Evolutionary conservation across 2,329 filamentous ascomycete genomes (phyloP).

Genomic region (Penicillium sumatraense): DNA sequence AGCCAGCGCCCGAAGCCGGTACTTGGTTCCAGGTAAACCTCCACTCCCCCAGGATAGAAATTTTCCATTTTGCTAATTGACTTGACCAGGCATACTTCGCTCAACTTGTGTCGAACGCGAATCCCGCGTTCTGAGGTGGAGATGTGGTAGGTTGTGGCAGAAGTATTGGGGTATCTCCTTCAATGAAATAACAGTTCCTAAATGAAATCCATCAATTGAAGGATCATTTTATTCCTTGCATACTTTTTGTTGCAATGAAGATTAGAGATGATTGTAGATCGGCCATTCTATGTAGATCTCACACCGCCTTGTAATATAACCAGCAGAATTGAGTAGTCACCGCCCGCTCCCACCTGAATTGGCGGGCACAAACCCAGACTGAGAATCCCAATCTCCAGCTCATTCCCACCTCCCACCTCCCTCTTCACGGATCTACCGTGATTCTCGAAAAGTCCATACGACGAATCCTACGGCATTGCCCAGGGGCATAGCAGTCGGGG

Average conservation of each 20-base stretch:
- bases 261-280: background rate
- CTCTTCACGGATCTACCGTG: background rate
- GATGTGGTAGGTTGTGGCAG: background rate
- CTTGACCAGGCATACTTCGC: slow-evolving; percentile 1
- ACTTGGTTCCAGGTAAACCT: slow-evolving; percentile 64
- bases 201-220: too few species aligned
- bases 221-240: too few species aligned
- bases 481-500: slow-evolving; percentile 14
- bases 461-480: slow-evolving; percentile 2
- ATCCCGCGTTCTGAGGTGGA: background rate
- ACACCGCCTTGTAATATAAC: background rate
- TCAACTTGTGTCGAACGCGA: background rate
- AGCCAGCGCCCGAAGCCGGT: slow-evolving; percentile 72
- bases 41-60: slow-evolving; percentile 17
- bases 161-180: background rate
- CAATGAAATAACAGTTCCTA: too few species aligned
- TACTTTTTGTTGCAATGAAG: too few species aligned
- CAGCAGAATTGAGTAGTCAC: background rate
- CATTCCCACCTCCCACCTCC: background rate
- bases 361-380: slow-evolving; percentile 1
- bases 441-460: background rate
- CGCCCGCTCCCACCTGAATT: background rate
- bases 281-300: background rate
- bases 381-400: background rate
- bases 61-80: background rate